phyloP scores from a whole-genome alignment of 2,329 filamentous ascomycete species.

The Cladophialophora psammophila region DNA sequence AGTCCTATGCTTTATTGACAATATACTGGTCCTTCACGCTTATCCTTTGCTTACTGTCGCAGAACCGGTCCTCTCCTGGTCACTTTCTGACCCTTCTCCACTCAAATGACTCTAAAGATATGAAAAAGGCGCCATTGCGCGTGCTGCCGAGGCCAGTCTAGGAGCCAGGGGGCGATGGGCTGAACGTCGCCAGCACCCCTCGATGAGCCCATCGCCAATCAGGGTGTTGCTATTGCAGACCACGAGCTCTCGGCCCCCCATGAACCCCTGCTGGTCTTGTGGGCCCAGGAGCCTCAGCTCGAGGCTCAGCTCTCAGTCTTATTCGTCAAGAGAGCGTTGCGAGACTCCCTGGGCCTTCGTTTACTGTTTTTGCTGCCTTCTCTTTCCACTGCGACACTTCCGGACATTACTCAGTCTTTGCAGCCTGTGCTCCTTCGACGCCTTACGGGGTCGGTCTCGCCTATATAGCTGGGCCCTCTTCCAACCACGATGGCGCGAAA shows the following conservation, averaged over 20 bases:
- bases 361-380: conserved; percentile 19
- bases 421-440: conserved; percentile 19
- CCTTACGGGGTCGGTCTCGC: conserved; percentile 13
- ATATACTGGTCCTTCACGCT: conserved; percentile 6
- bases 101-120: conserved; percentile 16
- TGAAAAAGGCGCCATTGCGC: conserved; percentile 8
- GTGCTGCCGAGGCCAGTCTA: conserved; percentile 22
- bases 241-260: conserved; percentile 25
- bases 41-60: conserved; percentile 20
- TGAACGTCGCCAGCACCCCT: conserved; percentile 23
- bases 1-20: background rate
- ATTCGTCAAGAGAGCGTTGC: conserved; percentile 24
- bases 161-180: conserved; percentile 18
- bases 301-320: conserved; percentile 29
- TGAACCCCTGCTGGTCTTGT: conserved; percentile 20
- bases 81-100: conserved; percentile 25
- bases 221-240: conserved; percentile 21
- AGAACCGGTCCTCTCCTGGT: conserved; percentile 4
- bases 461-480: conserved; percentile 28
- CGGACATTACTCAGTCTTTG: conserved; percentile 1
- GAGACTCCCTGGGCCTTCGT: conserved; percentile 14
- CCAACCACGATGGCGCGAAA: conserved; percentile 26
- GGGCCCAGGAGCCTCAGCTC: conserved; percentile 34
- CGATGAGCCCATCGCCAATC: conserved; percentile 19
- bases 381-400: conserved; percentile 13